Base-by-base conservation (phyloP, 225 moss, liverwort and hornwort species). In the Physcomitrellopsis africana region DNA sequence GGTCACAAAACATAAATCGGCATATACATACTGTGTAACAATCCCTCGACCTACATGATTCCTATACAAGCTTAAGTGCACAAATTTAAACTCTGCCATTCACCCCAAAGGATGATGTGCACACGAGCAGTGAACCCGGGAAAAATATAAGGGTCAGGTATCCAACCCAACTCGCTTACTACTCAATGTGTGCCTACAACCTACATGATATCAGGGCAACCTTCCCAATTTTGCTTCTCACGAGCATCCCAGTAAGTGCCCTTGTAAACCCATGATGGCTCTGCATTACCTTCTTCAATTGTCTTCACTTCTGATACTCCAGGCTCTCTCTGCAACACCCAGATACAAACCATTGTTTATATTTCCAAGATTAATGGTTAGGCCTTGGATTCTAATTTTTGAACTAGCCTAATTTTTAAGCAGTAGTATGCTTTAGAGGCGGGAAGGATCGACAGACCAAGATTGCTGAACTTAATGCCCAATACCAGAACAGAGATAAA, bases 131-230 rank as follows among this genome's bases (percentile, higher is more conserved):
- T 29, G 73, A 59, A 63, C 63, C 51, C 63, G 64, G 65, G 45
- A 80, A 77, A 72, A 77, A 64, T 13, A 69, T 23, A 58, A 67
- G 72, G 74, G 68, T 78, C 60, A 20, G 53, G 27, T 32, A 67
- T 62, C 59, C 63, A 75, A 82, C 79, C 76, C 79, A 23, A 62
- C 54, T 26, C 18, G 47, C 69, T 65, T 73, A 65, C 53, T 69
- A 73, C 54, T 73, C 60, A 65, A 53, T 22, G 47, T 68, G 51
- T 57, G 67, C 67, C 77, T 49, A 22, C 9, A 8, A 62, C 58
- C 73, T 85, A 97, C 97, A 97, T 97, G 77, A 97, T 88, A 74
- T 97, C 97, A 45, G 97, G 90, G 86, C 97, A 97, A 22, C 67
- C 73, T 70, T 89, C 89, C 97, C 94, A 97, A 58, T 77, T 77